Evolutionary conservation across 2,329 filamentous ascomycete genomes (phyloP).

Genomic region (Colletotrichum sp.): DNA sequence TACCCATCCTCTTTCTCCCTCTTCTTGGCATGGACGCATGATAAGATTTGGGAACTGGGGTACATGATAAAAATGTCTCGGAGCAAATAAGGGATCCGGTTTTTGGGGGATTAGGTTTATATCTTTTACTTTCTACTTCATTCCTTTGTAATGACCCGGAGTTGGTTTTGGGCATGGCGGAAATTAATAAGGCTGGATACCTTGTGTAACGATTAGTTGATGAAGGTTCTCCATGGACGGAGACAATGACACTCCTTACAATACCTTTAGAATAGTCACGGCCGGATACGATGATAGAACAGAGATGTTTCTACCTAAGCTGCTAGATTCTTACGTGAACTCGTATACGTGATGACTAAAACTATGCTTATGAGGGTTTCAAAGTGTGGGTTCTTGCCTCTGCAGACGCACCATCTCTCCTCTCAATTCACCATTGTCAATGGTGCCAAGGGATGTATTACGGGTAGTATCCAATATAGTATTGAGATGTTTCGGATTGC

Average conservation of each 20-base stretch:
- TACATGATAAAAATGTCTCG: not conserved
- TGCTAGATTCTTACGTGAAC: fast-evolving
- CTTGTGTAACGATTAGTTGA: constrained; percentile 14
- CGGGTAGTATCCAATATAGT: not conserved
- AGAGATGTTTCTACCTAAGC: not conserved
- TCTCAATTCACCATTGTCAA: no score
- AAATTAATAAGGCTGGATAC: constrained; percentile 12
- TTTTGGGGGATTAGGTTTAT: not conserved
- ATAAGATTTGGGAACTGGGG: not conserved
- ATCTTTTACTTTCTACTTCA: not conserved
- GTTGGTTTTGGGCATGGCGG: not conserved
- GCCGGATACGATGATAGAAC: not conserved
- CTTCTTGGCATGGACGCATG: not conserved
- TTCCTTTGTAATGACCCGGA: not conserved
- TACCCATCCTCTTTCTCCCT: not conserved
- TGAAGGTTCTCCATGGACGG: not conserved
- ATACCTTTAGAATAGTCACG: not conserved
- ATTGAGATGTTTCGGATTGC: not conserved
- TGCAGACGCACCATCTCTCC: not conserved
- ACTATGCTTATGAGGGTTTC: fast-evolving
- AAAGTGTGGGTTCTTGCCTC: fast-evolving
- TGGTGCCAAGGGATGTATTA: not conserved
- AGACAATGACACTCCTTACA: constrained; percentile 4
- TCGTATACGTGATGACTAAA: not conserved
- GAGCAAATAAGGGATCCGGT: not conserved